Evolutionary conservation across 345 rosid genomes (phyloP).

Genomic region (Corymbia maculata): DNA sequence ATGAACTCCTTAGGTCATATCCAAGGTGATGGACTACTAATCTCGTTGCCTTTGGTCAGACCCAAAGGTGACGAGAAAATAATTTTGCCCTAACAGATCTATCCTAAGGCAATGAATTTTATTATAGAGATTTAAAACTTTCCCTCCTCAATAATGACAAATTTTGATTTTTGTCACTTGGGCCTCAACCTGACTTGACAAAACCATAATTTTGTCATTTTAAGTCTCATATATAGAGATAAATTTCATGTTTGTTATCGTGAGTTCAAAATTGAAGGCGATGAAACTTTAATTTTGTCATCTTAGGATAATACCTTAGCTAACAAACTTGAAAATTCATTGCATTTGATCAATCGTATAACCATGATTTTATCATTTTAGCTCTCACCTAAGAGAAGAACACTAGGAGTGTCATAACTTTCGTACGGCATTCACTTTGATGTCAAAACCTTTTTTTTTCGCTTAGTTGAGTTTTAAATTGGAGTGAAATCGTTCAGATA

Average conservation of each 20-base stretch:
- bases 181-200: too few relatives aligned
- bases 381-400: too few relatives aligned
- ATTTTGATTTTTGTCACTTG: neutral
- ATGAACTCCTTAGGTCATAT: neutral
- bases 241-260: neutral
- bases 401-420: too few relatives aligned
- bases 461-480: too few relatives aligned
- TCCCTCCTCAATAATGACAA: neutral
- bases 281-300: neutral
- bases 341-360: neutral
- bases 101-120: neutral
- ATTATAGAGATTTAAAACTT: neutral
- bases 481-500: too few relatives aligned
- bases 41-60: neutral
- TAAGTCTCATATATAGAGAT: neutral
- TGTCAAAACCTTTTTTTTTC: too few relatives aligned
- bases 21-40: neutral
- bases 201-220: neutral
- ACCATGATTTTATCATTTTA: neutral
- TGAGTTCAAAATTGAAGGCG: neutral
- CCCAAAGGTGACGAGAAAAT: neutral
- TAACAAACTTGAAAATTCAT: neutral
- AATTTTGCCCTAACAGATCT: neutral
- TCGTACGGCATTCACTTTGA: too few relatives aligned
- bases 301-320: neutral